Percentiles rank a stretch among this genome's conserved stretches.
phyloP scores from a whole-genome alignment of 306 rosid species.

The Glycyrrhiza uralensis region DNA sequence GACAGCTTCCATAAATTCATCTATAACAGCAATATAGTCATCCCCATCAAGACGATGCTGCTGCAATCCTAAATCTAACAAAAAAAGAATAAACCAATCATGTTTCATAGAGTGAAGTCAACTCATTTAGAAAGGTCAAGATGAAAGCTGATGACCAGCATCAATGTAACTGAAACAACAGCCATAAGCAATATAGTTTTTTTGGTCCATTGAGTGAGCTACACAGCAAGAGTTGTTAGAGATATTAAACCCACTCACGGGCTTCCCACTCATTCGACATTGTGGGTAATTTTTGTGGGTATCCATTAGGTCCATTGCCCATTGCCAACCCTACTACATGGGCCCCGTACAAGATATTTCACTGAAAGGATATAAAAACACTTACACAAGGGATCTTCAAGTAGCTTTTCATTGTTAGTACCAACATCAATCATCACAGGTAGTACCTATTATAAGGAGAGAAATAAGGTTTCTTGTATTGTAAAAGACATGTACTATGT shows the following conservation, averaged over 20 bases:
- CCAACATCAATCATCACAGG: slow-evolving; percentile 99
- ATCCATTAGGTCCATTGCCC: too few relatives aligned
- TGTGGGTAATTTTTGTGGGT: too few relatives aligned
- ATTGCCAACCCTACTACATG: too few relatives aligned
- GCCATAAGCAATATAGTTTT: not conserved
- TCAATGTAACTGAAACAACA: not conserved
- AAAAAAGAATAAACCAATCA: slow-evolving; percentile 10
- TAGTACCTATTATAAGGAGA: slow-evolving; percentile 59
- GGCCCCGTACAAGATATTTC: slow-evolving; percentile 3
- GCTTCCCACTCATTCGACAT: too few relatives aligned
- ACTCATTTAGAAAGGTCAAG: slow-evolving; percentile 13
- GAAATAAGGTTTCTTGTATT: not conserved
- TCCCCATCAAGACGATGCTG: slow-evolving; percentile 89
- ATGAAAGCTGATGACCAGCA: not conserved
- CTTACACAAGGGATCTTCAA: slow-evolving; percentile 85
- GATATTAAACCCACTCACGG: not conserved
- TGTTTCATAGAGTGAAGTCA: slow-evolving; percentile 2
- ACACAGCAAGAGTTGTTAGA: not conserved
- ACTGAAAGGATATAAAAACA: slow-evolving; percentile 22
- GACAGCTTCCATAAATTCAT: slow-evolving; percentile 98
- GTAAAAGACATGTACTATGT: not conserved
- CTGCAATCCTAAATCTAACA: slow-evolving; percentile 88
- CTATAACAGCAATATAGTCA: slow-evolving; percentile 79
- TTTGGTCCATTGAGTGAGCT: not conserved
- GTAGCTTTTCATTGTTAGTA: slow-evolving; percentile 83